Conservation (phyloP, 2,329 filamentous ascomycete species). For the Penicillium glabrum region DNA sequence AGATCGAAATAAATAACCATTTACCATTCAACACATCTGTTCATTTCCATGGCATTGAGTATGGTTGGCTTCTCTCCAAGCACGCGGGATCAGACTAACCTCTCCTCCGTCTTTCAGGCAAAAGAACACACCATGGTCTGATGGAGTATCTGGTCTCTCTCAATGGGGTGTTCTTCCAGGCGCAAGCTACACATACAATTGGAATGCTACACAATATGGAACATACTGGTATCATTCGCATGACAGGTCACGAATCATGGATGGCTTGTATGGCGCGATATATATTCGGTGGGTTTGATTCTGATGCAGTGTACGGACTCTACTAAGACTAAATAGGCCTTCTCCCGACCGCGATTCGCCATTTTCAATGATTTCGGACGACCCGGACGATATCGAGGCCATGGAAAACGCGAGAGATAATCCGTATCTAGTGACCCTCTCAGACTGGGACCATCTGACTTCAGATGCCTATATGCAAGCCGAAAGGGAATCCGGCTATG, state of each 20-base stretch:
- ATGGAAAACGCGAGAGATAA: conserved; percentile 53
- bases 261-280: conserved; percentile 58
- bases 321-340: conserved; percentile 30
- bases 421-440: conserved; percentile 51
- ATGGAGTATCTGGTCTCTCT: conserved; percentile 58
- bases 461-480: conserved; percentile 45
- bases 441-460: conserved; percentile 58
- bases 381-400: conserved; percentile 39
- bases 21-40: conserved; percentile 16
- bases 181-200: conserved; percentile 52
- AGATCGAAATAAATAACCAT: conserved; percentile 14
- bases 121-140: conserved; percentile 54
- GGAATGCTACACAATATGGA: conserved; percentile 26
- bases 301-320: conserved; percentile 22
- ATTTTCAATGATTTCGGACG: conserved; percentile 51
- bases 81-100: neutral
- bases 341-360: conserved; percentile 39
- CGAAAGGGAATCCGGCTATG: conserved; percentile 23
- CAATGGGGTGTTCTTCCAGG: conserved; percentile 55
- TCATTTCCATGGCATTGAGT: conserved; percentile 20
- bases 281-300: conserved; percentile 23
- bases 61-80: neutral
- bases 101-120: neutral
- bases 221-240: conserved; percentile 51
- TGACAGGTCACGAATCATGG: conserved; percentile 55